Conservation (phyloP, 352 stramenopile species). For the Phytopythium chamaehyphon region DNA sequence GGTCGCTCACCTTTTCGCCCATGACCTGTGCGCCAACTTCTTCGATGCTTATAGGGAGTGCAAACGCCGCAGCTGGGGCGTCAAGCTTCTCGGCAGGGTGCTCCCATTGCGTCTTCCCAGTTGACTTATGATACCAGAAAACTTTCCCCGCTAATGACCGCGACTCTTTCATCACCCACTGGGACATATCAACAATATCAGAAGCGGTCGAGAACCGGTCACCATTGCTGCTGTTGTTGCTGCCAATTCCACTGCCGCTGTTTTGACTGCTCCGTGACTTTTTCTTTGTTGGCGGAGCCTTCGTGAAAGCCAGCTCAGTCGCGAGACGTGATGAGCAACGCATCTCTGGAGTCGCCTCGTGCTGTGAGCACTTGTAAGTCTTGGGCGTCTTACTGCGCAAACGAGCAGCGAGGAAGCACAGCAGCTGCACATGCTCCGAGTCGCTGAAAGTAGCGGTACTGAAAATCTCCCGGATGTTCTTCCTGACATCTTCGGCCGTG, state of each 20-base stretch:
- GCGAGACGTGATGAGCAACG: conserved; percentile 47
- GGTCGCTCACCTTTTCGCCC: conserved; percentile 43
- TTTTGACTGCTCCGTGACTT: conserved; percentile 7
- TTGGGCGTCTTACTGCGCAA: conserved; percentile 58
- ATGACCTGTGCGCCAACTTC: conserved; percentile 69
- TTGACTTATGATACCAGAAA: conserved; percentile 78
- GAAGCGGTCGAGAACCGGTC: conserved; percentile 26
- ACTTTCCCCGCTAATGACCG: conserved; percentile 66
- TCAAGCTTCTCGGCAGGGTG: conserved; percentile 63
- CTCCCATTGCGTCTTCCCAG: conserved; percentile 76
- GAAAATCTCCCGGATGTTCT: conserved; percentile 35
- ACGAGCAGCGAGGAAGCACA: conserved; percentile 57
- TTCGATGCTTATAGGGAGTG: conserved; percentile 57
- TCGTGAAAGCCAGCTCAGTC: conserved; percentile 52
- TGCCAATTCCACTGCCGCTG: background rate
- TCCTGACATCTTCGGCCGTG: conserved; percentile 34
- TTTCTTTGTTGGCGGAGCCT: conserved; percentile 10
- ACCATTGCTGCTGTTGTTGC: conserved; percentile 11
- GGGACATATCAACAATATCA: conserved; percentile 66
- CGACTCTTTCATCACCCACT: conserved; percentile 78
- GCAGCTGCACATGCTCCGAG: conserved; percentile 39
- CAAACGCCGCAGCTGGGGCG: conserved; percentile 54
- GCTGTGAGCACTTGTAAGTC: conserved; percentile 57
- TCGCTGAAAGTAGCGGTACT: conserved; percentile 25
- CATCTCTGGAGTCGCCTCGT: conserved; percentile 27